Evolutionary conservation across 73 alveolate genomes (phyloP).

Genomic region (Blepharisma japonicum): DNA sequence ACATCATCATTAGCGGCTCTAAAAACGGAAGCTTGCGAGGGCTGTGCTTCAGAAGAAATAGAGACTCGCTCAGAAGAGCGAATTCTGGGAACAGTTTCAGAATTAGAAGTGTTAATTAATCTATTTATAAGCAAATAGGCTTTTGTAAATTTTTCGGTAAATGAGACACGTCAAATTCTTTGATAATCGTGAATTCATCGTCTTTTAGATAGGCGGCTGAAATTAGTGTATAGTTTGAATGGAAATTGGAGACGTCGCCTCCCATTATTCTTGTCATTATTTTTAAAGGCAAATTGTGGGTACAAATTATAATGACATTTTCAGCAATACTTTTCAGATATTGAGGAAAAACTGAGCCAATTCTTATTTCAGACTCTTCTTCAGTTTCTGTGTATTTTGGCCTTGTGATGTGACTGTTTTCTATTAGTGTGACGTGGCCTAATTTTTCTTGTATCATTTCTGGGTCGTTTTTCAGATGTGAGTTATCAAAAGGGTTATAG

Average conservation of each 20-base stretch:
- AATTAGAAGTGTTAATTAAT: no score
- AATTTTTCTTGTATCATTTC: constrained; percentile 2
- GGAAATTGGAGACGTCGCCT: neutral
- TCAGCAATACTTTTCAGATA: neutral
- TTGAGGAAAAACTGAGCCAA: neutral
- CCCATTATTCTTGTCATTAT: neutral
- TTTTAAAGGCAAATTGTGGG: constrained; percentile 18
- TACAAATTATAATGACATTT: neutral
- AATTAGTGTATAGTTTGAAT: neutral
- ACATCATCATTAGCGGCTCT: neutral
- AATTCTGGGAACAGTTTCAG: no score
- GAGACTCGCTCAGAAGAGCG: neutral
- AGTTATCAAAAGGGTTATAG: constrained; percentile 8
- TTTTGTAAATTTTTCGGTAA: neutral
- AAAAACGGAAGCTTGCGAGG: constrained; percentile 11
- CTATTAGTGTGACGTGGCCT: neutral
- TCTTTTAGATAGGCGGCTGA: neutral
- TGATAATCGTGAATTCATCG: neutral
- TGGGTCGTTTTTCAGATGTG: neutral
- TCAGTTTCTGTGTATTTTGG: constrained; percentile 4
- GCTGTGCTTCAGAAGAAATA: neutral
- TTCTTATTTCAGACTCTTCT: neutral
- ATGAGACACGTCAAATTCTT: neutral
- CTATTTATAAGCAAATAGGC: neutral
- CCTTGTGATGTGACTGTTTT: constrained; percentile 4